Base-by-base conservation (phyloP, 129 eudicot genomes). In the Kitagawia praeruptora region DNA sequence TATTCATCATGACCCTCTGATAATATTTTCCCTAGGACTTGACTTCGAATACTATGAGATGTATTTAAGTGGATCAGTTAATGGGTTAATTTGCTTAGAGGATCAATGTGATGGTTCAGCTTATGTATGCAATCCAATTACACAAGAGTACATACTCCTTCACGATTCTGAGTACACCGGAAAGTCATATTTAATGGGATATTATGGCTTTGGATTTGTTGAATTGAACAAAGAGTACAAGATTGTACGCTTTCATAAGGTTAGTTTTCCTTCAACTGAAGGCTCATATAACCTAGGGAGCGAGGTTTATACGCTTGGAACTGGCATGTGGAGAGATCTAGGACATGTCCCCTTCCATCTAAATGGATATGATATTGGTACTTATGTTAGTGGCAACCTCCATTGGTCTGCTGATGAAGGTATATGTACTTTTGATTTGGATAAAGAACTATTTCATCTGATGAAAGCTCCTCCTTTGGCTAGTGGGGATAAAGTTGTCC, bases 261-360 rank as follows among this genome's bases (percentile, higher is more conserved):
- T 44, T 67, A 39, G 45, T 54, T 40, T 34, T n/a, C 46, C 40
- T 6, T 38, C 45, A 5, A 16, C 41, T 18, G 18, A 31, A 39
- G 9, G 19, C 23, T 19, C 58, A n/a, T n/a, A n/a, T n/a, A n/a
- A n/a, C 23, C 63, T 70, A 31, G 88, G 76, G 69, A 81, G 80
- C 13, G 83, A 79, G 80, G 81, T 89, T 44, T 87, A 87, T 80
- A 84, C 88, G 7, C 85, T 82, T 78, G 87, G 89, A 63, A 80
- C 85, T 7, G 81, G 83, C 13, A 73, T 74, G 38, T 87, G 88
- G 91, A 81, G 91, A 77, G 61, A 56, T 39, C 71, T 81, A n/a
- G 81, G 81, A 3, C 61, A 51, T 38, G 71, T 67, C 42, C 66
- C 66, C 14, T 76, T 71, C 4, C 45, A 9, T 6, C 38, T 75